Evolutionary conservation across 495 filamentous ascomycete genomes (phyloP).

Genomic region (Xylaria venustula): DNA sequence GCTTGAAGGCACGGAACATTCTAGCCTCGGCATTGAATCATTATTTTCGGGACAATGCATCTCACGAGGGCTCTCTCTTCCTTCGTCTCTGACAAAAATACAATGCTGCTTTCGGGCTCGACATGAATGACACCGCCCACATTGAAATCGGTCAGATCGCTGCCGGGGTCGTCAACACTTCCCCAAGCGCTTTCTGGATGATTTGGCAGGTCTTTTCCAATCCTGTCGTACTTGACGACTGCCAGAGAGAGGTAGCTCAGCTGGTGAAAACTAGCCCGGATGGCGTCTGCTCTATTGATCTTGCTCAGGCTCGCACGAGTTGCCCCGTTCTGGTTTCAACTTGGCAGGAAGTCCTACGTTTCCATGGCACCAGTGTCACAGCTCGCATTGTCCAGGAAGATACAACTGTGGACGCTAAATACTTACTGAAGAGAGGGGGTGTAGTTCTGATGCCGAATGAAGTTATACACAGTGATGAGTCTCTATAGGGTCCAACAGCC

Average conservation of each 20-base stretch:
- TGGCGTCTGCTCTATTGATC: background rate
- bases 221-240: constrained; percentile 7
- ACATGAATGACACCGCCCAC: background rate
- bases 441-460: constrained; percentile 18
- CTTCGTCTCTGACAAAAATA: background rate
- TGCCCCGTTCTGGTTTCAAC: constrained; percentile 15
- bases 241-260: constrained; percentile 16
- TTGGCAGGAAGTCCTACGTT: constrained; percentile 17
- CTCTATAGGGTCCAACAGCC: constrained; percentile 19
- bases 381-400: constrained; percentile 21
- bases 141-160: constrained; percentile 11
- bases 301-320: background rate
- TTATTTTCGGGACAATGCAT: constrained; percentile 1
- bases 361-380: constrained; percentile 9
- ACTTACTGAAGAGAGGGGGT: constrained; percentile 25
- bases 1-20: background rate
- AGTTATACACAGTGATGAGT: constrained; percentile 17
- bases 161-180: constrained; percentile 11
- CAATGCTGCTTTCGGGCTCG: background rate
- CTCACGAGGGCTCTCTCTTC: constrained; percentile 5
- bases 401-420: constrained; percentile 19
- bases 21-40: background rate
- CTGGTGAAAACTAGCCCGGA: constrained; percentile 7
- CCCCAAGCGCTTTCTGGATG: constrained; percentile 12
- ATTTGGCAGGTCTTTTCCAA: constrained; percentile 15